phyloP scores from a whole-genome alignment of 257 asterid genomes.

The Fraxinus quadrangulata region DNA sequence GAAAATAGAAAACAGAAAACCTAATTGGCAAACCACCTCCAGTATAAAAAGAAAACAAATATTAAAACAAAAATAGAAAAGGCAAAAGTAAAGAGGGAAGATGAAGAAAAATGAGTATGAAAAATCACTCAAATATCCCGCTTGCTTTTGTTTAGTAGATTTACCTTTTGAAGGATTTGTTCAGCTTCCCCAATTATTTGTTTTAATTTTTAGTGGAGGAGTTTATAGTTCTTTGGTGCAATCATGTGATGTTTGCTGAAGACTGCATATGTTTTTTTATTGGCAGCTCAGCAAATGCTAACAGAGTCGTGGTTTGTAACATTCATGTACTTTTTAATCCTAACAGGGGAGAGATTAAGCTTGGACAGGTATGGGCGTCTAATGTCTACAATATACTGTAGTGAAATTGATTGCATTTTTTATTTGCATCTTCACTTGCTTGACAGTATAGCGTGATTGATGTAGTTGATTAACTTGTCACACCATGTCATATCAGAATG shows the following conservation, averaged over 20 bases:
- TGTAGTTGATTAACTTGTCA: constrained; percentile 10
- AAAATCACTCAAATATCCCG: background rate
- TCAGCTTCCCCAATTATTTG: background rate
- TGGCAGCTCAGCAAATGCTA: constrained; percentile 52
- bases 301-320: constrained; percentile 83
- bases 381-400: constrained; percentile 12
- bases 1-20: background rate
- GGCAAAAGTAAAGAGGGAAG: background rate
- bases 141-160: background rate
- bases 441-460: constrained; percentile 8
- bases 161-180: background rate
- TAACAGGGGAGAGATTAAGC: constrained; percentile 90
- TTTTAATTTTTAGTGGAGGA: background rate
- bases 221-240: background rate
- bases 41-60: background rate
- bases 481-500: background rate
- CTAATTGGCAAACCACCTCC: background rate
- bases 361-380: constrained; percentile 75
- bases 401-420: constrained; percentile 14
- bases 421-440: constrained; percentile 9
- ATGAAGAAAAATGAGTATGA: background rate
- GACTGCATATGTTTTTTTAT: constrained; percentile 23
- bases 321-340: constrained; percentile 98
- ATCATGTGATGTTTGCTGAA: constrained; percentile 22
- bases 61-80: background rate